Base-by-base conservation (phyloP, 805 yeast genomes). In the Hanseniaspora vineae region DNA sequence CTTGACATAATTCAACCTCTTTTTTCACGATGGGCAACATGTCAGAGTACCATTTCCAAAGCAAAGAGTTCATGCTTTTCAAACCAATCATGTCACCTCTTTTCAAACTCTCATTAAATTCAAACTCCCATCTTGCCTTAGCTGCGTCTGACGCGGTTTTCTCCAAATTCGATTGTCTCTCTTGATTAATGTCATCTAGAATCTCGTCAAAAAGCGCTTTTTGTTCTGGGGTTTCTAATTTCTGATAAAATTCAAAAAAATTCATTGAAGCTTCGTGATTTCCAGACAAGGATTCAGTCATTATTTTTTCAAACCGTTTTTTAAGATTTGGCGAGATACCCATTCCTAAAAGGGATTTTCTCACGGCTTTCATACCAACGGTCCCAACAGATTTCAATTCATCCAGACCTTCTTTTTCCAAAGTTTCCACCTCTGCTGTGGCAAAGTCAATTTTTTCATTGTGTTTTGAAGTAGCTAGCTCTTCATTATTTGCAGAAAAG, bases 101-200 rank as follows among this genome's bases (percentile, higher is more conserved):
- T 44, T 72, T 70, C 49, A 70, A 69, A 58, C 78, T 71, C 46
- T 76, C 78, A 55, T 86, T 94, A 55, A 76, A 82, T 52, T 81
- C 89, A 54, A 80, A 81, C 60, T 78, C 81, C 98, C 98, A 90
- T 61, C 84, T 82, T 57, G 81, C 86, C 52, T 76, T 78, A 0
- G 97, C 95, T 1, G 90, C 89, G 52, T 84, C 89, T 1, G 84
- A 70, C 2, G 95, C 90, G 50, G 83, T 20, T 29, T 56, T 54
- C 64, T 92, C 98, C 32, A 92, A 61, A 31, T 74, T 74, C 43
- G 76, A 68, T 62, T 92, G 96, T 60, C 98, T 77, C 23, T 76
- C 77, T 48, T 75, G 76, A 54, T 92, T 89, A 54, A 82, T 76
- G 1, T 70, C 63, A 52, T 87, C 89, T 44, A 92, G 64, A 0